These are phyloP conservation scores for Penicillium sp. DNA, from an alignment of 2,329 filamentous ascomycete species.

Conservation along the genomic window DNA sequence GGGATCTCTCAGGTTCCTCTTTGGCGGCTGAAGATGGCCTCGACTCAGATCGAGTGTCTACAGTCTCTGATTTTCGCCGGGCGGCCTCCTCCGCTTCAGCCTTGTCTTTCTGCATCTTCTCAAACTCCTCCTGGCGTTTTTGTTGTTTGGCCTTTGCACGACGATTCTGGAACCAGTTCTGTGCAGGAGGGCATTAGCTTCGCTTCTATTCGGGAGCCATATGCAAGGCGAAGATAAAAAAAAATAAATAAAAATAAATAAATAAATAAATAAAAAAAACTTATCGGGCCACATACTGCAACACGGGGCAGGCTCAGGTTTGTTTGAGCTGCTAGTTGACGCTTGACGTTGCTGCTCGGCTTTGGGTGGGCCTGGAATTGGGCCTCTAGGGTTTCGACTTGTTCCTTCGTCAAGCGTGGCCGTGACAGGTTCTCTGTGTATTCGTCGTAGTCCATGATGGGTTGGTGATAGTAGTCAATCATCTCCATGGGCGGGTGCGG, in stretches of 20 bases:
- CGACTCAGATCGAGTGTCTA: slow-evolving; percentile 27
- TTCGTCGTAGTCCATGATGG: slow-evolving; percentile 48
- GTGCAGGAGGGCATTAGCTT: slow-evolving; percentile 10
- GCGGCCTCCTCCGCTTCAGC: slow-evolving; percentile 37
- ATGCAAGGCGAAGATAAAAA: no score
- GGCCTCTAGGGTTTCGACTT: slow-evolving; percentile 50
- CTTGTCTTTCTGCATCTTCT: slow-evolving; percentile 44
- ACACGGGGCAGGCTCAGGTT: slow-evolving; percentile 50
- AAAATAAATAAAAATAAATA: no score
- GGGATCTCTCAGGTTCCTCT: slow-evolving; percentile 25
- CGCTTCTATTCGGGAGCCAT: no score
- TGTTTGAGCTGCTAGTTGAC: slow-evolving; percentile 49
- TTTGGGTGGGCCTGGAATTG: slow-evolving; percentile 52
- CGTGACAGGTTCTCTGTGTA: slow-evolving; percentile 49
- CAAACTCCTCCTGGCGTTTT: slow-evolving; percentile 50
- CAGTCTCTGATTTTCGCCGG: slow-evolving; percentile 31
- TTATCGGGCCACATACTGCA: slow-evolving; percentile 46
- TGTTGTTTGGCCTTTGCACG: slow-evolving; percentile 54
- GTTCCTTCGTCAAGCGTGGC: slow-evolving; percentile 52
- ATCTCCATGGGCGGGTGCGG: slow-evolving; percentile 42
- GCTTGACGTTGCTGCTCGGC: slow-evolving; percentile 51
- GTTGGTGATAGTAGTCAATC: slow-evolving; percentile 43
- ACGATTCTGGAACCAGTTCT: slow-evolving; percentile 56
- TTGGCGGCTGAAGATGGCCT: slow-evolving; percentile 20
- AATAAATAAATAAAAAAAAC: no score